Evolutionary conservation across 2,329 filamentous ascomycete genomes (phyloP), one percentile per base, ranked within the genome.

Genomic region (Aureobasidium sp.): DNA sequence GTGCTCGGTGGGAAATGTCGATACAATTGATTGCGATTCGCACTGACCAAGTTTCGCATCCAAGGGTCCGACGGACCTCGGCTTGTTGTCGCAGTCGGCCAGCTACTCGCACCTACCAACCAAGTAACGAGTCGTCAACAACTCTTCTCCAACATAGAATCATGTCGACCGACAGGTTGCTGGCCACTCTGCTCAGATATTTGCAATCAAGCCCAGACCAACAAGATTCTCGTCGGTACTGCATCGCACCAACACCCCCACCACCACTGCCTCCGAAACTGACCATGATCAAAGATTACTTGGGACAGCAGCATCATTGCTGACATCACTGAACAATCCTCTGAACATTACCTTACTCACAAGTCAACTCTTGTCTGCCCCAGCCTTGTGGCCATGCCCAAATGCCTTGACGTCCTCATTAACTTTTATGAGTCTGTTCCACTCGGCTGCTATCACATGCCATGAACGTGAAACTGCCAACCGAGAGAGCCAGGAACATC

Each of bases 281-380:
- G 64, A 71, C 25, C 51, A 41, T 51, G 47, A 14, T 49, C 44
- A 67, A 34, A 78, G 74, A 64, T 75, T 87, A 36, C 79, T 89
- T 69, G 85, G 82, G 65, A 87, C 86, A 48, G 88, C 87, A 17
- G 81, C 84, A 20, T 83, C 85, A 42, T 82, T 91, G 34, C 80
- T 92, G 61, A 83, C 85, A 17, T 83, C 83, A 53, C 83, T 91
- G 58, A 85, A 84, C 64, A 91, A 91, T 70, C 88, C 88, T 15
- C 81, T 89, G 62, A 92, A 92, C 72, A 80, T 91, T 68, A 84
- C 85, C 44, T 79, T 91, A 14, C 80, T 91, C 60, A 88, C 87
- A 0, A 87, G 86, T 29, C 87, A 91, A 66, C 80, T 91, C 6
- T 81, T 91, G 49, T 83, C 82, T 1, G 86, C 88, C 0, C 87